Evolutionary conservation across 139 green algal species (phyloP).

Genomic region (Penium margaritaceum): DNA sequence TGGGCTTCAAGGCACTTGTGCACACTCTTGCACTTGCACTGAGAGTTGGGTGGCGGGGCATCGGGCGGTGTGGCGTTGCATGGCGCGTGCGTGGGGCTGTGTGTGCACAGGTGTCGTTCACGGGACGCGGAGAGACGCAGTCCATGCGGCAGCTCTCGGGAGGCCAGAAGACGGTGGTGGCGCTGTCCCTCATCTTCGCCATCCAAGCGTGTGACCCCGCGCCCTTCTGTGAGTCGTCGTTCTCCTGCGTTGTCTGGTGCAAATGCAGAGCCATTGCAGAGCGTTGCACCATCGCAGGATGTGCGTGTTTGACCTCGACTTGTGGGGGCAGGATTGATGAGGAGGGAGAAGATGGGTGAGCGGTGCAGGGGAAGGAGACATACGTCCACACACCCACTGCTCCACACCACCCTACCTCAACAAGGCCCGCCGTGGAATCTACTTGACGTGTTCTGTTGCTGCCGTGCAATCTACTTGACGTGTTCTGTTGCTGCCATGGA

Average conservation of each 20-base stretch:
- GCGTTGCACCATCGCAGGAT: neutral
- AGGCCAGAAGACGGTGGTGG: constrained; percentile 95
- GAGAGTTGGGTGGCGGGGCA: no score
- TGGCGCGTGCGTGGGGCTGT: no score
- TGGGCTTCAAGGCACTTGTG: no score
- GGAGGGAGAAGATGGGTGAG: no score
- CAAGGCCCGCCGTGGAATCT: no score
- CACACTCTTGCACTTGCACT: no score
- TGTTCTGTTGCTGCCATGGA: neutral
- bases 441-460: neutral
- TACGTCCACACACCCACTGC: neutral
- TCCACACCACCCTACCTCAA: neutral
- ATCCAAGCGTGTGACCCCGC: constrained; percentile 95
- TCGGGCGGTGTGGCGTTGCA: no score
- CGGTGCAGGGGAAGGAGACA: no score
- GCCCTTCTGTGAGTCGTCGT: constrained; percentile 65
- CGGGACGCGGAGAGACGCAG: constrained; percentile 66
- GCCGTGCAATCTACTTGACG: neutral
- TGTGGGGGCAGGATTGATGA: constrained; percentile 33
- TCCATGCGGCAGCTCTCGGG: constrained; percentile 83
- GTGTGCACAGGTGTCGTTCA: constrained; percentile 62
- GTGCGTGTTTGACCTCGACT: neutral
- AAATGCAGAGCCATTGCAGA: no score
- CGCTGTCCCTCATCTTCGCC: constrained; percentile 94
- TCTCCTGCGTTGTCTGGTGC: neutral